These are phyloP conservation scores for Boeremia lycopersici DNA, from an alignment of 2,329 filamentous ascomycete genomes.

Conservation along the genomic window DNA sequence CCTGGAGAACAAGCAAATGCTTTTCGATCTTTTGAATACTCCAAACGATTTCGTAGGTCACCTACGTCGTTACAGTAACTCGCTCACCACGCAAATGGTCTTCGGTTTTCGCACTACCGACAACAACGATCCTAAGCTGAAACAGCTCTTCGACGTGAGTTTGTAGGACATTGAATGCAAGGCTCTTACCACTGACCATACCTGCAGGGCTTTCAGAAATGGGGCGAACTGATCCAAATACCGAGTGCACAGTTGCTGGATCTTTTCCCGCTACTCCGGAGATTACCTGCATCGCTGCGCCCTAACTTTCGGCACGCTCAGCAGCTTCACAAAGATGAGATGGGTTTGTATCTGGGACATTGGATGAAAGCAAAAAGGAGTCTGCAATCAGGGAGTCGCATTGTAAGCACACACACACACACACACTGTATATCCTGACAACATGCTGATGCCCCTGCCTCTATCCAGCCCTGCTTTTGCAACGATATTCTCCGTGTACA, in stretches of 20 bases:
- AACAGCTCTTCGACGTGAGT: slow-evolving; percentile 21
- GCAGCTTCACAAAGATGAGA: slow-evolving; percentile 53
- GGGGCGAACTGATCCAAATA: slow-evolving; percentile 49
- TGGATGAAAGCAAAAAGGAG: slow-evolving; percentile 28
- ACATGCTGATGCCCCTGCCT: too few species aligned
- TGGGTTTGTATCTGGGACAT: slow-evolving; percentile 26
- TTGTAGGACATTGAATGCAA: too few species aligned
- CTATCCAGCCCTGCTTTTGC: slow-evolving; percentile 28
- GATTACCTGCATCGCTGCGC: slow-evolving; percentile 39
- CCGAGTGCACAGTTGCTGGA: slow-evolving; percentile 52
- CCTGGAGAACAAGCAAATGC: slow-evolving; percentile 62
- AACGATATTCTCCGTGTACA: slow-evolving; percentile 29
- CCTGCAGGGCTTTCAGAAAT: slow-evolving; percentile 47
- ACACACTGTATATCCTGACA: background rate
- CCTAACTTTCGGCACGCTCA: slow-evolving; percentile 50
- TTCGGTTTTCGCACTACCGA: slow-evolving; percentile 50
- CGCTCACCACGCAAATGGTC: slow-evolving; percentile 57
- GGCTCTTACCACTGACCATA: too few species aligned
- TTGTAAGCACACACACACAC: background rate
- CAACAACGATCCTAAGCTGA: slow-evolving; percentile 23
- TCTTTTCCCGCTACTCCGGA: slow-evolving; percentile 53
- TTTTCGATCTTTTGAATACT: slow-evolving; percentile 54
- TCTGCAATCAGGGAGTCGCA: slow-evolving; percentile 4
- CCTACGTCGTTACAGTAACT: slow-evolving; percentile 56
- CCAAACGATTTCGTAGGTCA: slow-evolving; percentile 53